Conservation (phyloP, 208 protist genomes). For the Trypanosoma congolense region DNA sequence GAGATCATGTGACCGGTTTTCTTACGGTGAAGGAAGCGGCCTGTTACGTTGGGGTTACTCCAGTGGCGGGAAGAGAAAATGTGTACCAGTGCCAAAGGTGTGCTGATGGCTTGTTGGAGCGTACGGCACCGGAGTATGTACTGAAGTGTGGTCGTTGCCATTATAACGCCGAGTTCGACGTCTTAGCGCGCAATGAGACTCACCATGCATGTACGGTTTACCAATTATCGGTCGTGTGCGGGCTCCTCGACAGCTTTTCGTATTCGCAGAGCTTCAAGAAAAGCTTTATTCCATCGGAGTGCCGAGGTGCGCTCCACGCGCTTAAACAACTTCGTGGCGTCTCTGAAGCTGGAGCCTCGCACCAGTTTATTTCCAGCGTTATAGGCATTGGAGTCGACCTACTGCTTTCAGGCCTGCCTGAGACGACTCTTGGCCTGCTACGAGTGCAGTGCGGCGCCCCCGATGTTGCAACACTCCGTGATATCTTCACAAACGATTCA, state of each 20-base stretch:
- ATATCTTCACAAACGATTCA: conserved; percentile 40
- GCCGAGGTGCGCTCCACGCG: conserved; percentile 24
- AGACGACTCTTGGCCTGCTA: conserved; percentile 24
- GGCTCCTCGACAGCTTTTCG: conserved; percentile 51
- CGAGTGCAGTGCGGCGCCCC: conserved; percentile 51
- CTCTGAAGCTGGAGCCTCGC: conserved; percentile 6
- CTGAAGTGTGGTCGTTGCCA: conserved; percentile 60
- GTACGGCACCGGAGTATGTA: conserved; percentile 20
- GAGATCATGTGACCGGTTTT: conserved; percentile 18
- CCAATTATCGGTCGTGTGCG: conserved; percentile 48
- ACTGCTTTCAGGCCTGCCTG: conserved; percentile 35
- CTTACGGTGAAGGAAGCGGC: conserved; percentile 13
- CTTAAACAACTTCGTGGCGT: conserved; percentile 30
- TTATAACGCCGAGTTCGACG: conserved; percentile 71
- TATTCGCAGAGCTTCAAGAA: conserved; percentile 39
- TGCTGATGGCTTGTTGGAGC: conserved; percentile 30
- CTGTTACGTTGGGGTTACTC: conserved; percentile 31
- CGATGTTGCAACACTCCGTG: conserved; percentile 25
- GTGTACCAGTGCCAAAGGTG: conserved; percentile 64
- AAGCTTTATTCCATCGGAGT: conserved; percentile 20
- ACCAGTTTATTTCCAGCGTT: conserved; percentile 33
- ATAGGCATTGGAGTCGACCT: conserved; percentile 47
- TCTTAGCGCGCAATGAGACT: conserved; percentile 27
- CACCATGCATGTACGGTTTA: conserved; percentile 60
- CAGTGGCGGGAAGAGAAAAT: conserved; percentile 27